Base-by-base conservation (phyloP, 768 basidiomycete species). In the Pleurotus sapidus region DNA sequence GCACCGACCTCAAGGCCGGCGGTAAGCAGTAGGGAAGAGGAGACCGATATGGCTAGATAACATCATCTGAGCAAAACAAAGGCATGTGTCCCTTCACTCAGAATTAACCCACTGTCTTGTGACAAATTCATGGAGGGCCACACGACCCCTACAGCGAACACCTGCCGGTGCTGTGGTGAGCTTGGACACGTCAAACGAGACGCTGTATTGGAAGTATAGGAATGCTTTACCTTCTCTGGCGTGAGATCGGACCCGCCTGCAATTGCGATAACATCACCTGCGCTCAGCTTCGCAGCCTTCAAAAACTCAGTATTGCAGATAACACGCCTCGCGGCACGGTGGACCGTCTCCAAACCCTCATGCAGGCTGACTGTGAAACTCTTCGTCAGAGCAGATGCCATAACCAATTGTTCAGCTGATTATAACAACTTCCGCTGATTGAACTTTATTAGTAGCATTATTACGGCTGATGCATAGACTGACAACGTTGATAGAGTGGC, bases 81-180 rank as follows among this genome's bases (percentile, higher is more conserved):
- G 59, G 59, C 49, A 60, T 65, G 55, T 57, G 51, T 57, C 25
- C 53, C 48, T 17, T 55, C 42, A 54, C 50, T 34, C 38, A 55
- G 8, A 49, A 39, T 55, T 55, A 59, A 77, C 84, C 65, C 68
- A 88, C 91, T 74, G 59, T 84, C 80, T 51, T 76, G 77, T 24
- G 83, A 66, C 55, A 86, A 55, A 6, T 89, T 87, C 46, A 78
- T 64, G 39, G 86, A 88, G n/a, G 90, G 89, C 91, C 91, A 93
- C 63, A 82, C 79, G 46, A 85, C 72, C 4, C 91, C 91, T 54
- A 91, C 74, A 11, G 86, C 82, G 68, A 86, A 86, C 45, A 76
- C 70, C 87, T 88, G 66, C 66, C 57, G 45, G 34, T 58, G 59
- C 34, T 40, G n/a, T 25, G 46, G 24, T 58, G 65, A 59, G 64